Conservation (phyloP, 2,329 filamentous ascomycete species). For the Hymenoscyphus fraxineus region DNA sequence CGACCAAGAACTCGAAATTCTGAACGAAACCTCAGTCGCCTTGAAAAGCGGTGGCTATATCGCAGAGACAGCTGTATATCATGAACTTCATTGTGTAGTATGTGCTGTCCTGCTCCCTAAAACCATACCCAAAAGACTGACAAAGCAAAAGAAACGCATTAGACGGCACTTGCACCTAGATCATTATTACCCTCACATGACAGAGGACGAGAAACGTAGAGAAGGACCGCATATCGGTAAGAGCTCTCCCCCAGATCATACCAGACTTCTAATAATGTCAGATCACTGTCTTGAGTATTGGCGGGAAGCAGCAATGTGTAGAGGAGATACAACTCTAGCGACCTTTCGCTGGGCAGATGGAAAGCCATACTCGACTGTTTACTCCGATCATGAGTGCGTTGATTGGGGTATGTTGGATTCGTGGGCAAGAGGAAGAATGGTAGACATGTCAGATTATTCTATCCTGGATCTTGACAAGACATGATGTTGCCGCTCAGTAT, state of each 20-base stretch:
- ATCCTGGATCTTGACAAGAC: constrained; percentile 2
- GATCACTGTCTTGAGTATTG: constrained; percentile 15
- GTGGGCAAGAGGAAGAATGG: constrained; percentile 8
- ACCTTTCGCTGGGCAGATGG: constrained; percentile 14
- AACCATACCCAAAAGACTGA: neutral
- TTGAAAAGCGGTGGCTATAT: constrained; percentile 12
- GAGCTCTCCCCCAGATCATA: neutral
- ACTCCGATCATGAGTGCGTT: constrained; percentile 13
- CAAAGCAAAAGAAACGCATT: constrained; percentile 6
- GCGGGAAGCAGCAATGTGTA: constrained; percentile 15
- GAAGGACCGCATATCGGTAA: constrained; percentile 11
- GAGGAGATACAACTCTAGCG: constrained; percentile 10
- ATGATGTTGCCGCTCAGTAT: too few relatives aligned
- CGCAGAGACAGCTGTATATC: constrained; percentile 13
- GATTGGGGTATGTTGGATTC: constrained; percentile 11
- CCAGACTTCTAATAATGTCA: neutral
- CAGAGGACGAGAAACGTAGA: constrained; percentile 5
- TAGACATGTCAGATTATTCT: constrained; percentile 9
- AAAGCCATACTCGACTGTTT: constrained; percentile 11
- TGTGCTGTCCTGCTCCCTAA: neutral
- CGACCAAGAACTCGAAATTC: constrained; percentile 76
- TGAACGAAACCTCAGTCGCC: constrained; percentile 37
- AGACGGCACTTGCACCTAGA: constrained; percentile 11
- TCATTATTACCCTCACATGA: constrained; percentile 15
- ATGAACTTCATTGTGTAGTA: constrained; percentile 12